Conservation (phyloP, 306 rosid species). For the Castanopsis chinensis region DNA sequence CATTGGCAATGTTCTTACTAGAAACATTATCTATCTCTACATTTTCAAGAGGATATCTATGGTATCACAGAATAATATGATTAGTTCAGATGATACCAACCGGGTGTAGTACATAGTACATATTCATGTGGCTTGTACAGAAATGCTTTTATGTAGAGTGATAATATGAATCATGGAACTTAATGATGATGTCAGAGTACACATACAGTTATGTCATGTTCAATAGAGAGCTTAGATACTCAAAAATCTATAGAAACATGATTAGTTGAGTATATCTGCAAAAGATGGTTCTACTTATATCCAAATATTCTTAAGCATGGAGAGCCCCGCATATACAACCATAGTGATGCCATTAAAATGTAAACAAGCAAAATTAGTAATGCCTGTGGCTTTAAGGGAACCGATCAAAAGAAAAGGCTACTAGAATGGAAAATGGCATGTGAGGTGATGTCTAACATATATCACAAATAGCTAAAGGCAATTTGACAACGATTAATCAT, state of each 20-base stretch:
- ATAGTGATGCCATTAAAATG: background rate
- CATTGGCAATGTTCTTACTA: background rate
- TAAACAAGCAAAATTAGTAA: background rate
- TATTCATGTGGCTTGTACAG: constrained; percentile 23
- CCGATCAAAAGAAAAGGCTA: background rate
- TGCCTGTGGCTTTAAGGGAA: constrained; percentile 12
- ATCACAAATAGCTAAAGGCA: background rate
- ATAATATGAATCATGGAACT: background rate
- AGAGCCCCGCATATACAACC: background rate
- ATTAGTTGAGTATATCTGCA: background rate
- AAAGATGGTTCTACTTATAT: background rate
- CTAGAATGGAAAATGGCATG: background rate
- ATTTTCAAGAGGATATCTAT: background rate
- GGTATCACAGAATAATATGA: background rate
- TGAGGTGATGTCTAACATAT: background rate
- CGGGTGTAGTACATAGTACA: background rate
- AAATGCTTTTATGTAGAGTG: constrained; percentile 8
- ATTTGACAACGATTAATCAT: constrained; percentile 5
- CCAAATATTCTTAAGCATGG: no score
- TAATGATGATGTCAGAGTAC: constrained; percentile 12
- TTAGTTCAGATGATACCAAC: constrained; percentile 9
- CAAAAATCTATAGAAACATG: background rate
- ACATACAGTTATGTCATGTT: background rate
- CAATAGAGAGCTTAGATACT: background rate
- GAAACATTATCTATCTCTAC: background rate